A percentile compares a stretch with the other conserved stretches of the same genome.
These are phyloP conservation scores for Linum lewisii DNA, from an alignment of 345 rosid genomes.

Conservation along the genomic window DNA sequence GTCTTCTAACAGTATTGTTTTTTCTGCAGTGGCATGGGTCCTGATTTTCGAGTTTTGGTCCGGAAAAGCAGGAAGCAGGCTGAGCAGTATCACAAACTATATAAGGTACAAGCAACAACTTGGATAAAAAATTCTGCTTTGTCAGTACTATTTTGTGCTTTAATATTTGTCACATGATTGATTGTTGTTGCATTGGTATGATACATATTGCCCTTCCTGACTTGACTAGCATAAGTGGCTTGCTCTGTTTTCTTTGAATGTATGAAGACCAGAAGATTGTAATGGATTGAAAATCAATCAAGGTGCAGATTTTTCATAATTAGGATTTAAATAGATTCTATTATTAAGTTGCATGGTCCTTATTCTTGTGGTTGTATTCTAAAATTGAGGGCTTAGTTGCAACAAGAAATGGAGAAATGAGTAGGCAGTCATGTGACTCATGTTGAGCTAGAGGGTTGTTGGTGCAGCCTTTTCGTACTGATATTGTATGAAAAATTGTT, in stretches of 20 bases:
- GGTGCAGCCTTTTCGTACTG: neutral
- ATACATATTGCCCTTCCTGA: neutral
- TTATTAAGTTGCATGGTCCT: neutral
- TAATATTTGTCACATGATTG: neutral
- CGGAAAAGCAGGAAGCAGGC: conserved; percentile 95
- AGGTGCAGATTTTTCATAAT: neutral
- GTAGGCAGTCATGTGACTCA: too few relatives aligned
- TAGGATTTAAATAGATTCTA: neutral
- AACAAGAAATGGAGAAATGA: neutral
- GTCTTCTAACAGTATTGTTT: neutral
- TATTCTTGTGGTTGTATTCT: neutral
- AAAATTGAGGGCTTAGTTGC: neutral
- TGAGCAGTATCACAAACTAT: conserved; percentile 69
- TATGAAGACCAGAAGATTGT: neutral
- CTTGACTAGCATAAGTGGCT: neutral
- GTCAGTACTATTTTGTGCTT: neutral
- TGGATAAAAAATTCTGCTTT: neutral
- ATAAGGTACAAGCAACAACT: conserved; percentile 38
- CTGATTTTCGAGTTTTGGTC: conserved; percentile 88
- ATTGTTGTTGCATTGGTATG: neutral
- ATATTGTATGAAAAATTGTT: neutral
- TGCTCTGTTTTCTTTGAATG: neutral
- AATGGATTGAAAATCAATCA: neutral
- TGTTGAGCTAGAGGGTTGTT: neutral
- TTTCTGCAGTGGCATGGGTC: conserved; percentile 84